Conservation (phyloP, 768 basidiomycete genomes). For the Tubosaeta sp. region DNA sequence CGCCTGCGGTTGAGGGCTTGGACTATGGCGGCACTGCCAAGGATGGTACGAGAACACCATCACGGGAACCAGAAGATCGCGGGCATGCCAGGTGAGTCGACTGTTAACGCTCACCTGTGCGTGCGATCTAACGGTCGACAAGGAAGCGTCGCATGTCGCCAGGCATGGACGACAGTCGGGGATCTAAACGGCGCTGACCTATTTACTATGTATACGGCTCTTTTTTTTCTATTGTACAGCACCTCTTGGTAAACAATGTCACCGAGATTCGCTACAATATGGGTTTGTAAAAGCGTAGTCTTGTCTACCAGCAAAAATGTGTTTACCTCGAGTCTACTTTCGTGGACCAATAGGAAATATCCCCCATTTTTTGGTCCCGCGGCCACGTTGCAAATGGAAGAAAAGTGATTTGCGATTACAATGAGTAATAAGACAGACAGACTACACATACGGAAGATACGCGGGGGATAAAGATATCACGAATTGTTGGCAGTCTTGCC, state of each 20-base stretch:
- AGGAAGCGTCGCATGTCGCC: constrained; percentile 77
- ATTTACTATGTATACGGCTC: constrained; percentile 26
- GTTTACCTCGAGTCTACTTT: background rate
- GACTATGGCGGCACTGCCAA: constrained; percentile 71
- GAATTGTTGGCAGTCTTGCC: constrained; percentile 30
- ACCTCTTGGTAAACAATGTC: constrained; percentile 9
- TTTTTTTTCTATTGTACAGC: constrained; percentile 25
- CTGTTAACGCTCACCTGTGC: background rate
- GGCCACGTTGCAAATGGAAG: background rate
- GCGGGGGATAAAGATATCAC: constrained; percentile 9
- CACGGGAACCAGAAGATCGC: constrained; percentile 66
- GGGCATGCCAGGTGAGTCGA: constrained; percentile 49
- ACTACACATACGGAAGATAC: constrained; percentile 14
- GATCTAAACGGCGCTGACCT: constrained; percentile 66
- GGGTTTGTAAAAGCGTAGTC: background rate
- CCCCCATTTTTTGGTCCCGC: too few relatives aligned
- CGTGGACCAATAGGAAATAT: background rate
- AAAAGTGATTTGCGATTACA: constrained; percentile 15
- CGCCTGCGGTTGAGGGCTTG: constrained; percentile 82
- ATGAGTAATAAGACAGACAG: constrained; percentile 18
- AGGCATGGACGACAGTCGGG: constrained; percentile 61
- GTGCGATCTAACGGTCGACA: constrained; percentile 5
- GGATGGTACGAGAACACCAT: constrained; percentile 50
- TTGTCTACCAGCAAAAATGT: background rate
- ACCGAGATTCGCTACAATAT: background rate